These are phyloP conservation scores for Aspergillus calidoustus DNA, from an alignment of 2,329 filamentous ascomycete genomes.

Conservation along the genomic window DNA sequence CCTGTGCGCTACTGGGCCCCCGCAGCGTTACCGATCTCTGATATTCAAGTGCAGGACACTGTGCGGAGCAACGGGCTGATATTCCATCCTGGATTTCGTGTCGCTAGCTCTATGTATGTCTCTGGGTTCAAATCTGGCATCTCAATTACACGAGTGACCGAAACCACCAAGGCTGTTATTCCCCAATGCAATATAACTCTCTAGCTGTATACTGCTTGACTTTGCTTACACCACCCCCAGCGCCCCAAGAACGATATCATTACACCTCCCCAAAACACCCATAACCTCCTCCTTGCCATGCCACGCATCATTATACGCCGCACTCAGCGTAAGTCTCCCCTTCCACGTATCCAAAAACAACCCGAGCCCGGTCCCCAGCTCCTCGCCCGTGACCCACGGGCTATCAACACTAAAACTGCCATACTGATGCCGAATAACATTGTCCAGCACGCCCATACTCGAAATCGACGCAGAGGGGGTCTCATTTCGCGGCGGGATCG, in stretches of 20 bases:
- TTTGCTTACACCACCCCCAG: neutral
- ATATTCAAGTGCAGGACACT: no score
- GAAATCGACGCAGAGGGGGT: conserved; percentile 30
- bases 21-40: no score
- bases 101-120: no score
- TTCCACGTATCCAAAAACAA: conserved; percentile 49
- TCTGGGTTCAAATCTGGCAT: no score
- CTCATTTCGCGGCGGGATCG: conserved; percentile 24
- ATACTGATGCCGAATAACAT: conserved; percentile 33
- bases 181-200: no score
- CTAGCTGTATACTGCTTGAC: no score
- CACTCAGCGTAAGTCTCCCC: conserved; percentile 42
- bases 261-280: conserved; percentile 24
- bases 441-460: conserved; percentile 38
- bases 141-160: no score
- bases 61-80: no score
- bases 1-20: no score
- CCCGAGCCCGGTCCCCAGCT: conserved; percentile 43
- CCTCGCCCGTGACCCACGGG: conserved; percentile 54
- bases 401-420: conserved; percentile 35
- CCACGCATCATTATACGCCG: conserved; percentile 52
- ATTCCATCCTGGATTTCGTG: no score
- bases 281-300: conserved; percentile 33
- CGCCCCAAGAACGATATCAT: conserved; percentile 1
- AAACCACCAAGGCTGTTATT: no score